A percentile compares a stretch with the other conserved stretches of the same genome.
Conservation (phyloP, 176 grass and related monocot species). For the Oryza meridionalis region DNA sequence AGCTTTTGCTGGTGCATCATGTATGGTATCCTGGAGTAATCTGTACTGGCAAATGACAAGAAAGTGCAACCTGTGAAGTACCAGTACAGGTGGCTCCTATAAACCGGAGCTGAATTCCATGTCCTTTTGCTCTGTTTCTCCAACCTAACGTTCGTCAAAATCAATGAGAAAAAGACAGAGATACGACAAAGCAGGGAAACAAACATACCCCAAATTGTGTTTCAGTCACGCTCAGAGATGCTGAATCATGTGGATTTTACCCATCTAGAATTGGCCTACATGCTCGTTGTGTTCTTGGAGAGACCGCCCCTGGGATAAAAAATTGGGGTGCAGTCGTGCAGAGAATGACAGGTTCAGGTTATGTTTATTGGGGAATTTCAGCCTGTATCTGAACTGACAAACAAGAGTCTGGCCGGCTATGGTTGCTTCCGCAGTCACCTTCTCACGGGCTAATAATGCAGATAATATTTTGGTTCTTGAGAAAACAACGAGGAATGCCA, state of each 20-base stretch:
- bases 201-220: constrained; percentile 18
- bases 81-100: constrained; percentile 29
- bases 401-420: constrained; percentile 26
- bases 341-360: constrained; percentile 25
- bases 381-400: constrained; percentile 29
- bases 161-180: constrained; percentile 27
- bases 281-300: constrained; percentile 36
- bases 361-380: constrained; percentile 33
- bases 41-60: constrained; percentile 28
- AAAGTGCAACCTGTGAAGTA: not conserved
- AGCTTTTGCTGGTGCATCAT: not conserved
- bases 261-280: constrained; percentile 23
- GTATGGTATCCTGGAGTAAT: constrained; percentile 35
- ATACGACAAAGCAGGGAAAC: constrained; percentile 40
- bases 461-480: no score
- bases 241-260: constrained; percentile 39
- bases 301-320: constrained; percentile 32
- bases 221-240: constrained; percentile 36
- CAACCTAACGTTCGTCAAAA: constrained; percentile 24
- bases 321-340: not conserved
- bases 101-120: constrained; percentile 3
- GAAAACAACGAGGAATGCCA: no score
- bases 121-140: not conserved
- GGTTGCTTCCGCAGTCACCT: constrained; percentile 44
- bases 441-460: constrained; percentile 6